Conservation (phyloP, 352 stramenopile genomes). For the Discostella stelligera region DNA sequence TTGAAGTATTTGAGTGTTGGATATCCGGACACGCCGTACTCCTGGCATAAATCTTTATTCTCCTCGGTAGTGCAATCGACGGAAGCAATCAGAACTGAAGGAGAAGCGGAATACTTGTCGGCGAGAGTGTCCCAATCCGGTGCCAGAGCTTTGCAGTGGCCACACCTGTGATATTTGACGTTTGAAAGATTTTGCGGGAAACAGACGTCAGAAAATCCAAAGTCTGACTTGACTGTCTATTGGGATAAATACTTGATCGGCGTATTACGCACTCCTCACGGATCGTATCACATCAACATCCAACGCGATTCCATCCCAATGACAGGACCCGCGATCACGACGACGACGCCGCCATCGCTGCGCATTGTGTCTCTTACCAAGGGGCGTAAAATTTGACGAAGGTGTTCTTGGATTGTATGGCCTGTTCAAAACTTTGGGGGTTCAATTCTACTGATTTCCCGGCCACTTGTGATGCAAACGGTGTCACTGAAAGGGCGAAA, state of each 20-base stretch:
- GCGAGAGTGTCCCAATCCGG: conserved; percentile 66
- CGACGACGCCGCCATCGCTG: neutral
- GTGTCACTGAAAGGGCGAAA: conserved; percentile 1
- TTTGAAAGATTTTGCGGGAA: neutral
- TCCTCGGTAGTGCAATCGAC: conserved; percentile 62
- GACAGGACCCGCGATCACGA: too few relatives aligned
- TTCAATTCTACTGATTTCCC: conserved; percentile 33
- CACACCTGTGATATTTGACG: conserved; percentile 36
- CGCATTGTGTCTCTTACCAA: conserved; percentile 7
- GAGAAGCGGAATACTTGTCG: conserved; percentile 59
- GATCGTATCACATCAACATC: too few relatives aligned
- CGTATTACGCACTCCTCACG: too few relatives aligned
- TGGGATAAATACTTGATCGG: too few relatives aligned
- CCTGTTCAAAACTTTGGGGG: conserved; percentile 34
- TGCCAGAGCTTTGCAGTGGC: conserved; percentile 72
- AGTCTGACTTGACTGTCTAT: too few relatives aligned
- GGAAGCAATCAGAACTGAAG: conserved; percentile 66
- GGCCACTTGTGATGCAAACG: conserved; percentile 13
- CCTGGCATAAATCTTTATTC: conserved; percentile 50
- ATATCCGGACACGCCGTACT: conserved; percentile 56
- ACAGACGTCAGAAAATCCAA: too few relatives aligned
- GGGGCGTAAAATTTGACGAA: conserved; percentile 54
- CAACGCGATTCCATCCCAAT: too few relatives aligned
- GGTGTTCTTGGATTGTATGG: conserved; percentile 33
- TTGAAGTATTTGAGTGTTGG: conserved; percentile 59